Evolutionary conservation across 495 filamentous ascomycete species (phyloP).

Genomic region (Haplographium delicatum): DNA sequence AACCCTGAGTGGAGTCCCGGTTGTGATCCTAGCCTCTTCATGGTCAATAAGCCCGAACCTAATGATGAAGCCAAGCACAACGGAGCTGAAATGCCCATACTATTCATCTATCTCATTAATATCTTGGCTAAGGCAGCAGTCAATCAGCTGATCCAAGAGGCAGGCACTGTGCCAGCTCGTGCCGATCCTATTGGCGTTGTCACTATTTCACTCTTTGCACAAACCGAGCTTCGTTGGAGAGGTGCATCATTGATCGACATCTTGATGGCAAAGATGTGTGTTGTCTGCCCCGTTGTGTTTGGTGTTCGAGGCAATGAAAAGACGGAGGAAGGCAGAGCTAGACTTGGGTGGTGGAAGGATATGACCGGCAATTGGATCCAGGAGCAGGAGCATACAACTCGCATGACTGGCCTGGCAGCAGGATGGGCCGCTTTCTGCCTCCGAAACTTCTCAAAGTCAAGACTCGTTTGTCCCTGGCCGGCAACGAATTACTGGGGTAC

Average conservation of each 20-base stretch:
- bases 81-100: slow-evolving; percentile 50
- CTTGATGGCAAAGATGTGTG: slow-evolving; percentile 78
- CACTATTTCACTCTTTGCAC: slow-evolving; percentile 67
- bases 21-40: too few species aligned
- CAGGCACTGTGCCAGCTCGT: slow-evolving; percentile 57
- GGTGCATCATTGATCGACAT: slow-evolving; percentile 76
- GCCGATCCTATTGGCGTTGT: slow-evolving; percentile 83
- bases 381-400: slow-evolving; percentile 66
- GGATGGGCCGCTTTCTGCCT: slow-evolving; percentile 79
- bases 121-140: slow-evolving; percentile 75
- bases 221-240: slow-evolving; percentile 59
- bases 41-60: slow-evolving; percentile 18
- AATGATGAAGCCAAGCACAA: slow-evolving; percentile 47
- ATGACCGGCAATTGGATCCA: slow-evolving; percentile 47
- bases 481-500: slow-evolving; percentile 74
- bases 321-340: slow-evolving; percentile 58
- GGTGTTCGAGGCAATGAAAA: slow-evolving; percentile 74
- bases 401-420: slow-evolving; percentile 78
- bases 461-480: slow-evolving; percentile 67
- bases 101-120: slow-evolving; percentile 80
- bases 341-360: slow-evolving; percentile 74
- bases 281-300: slow-evolving; percentile 79
- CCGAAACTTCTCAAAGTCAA: slow-evolving; percentile 67
- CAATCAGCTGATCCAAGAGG: slow-evolving; percentile 70
- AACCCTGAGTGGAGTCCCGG: too few species aligned